These are phyloP conservation scores for Cryptococcus amylolentus DNA, from an alignment of 1,284 basidiomycete genomes.

Conservation along the genomic window DNA sequence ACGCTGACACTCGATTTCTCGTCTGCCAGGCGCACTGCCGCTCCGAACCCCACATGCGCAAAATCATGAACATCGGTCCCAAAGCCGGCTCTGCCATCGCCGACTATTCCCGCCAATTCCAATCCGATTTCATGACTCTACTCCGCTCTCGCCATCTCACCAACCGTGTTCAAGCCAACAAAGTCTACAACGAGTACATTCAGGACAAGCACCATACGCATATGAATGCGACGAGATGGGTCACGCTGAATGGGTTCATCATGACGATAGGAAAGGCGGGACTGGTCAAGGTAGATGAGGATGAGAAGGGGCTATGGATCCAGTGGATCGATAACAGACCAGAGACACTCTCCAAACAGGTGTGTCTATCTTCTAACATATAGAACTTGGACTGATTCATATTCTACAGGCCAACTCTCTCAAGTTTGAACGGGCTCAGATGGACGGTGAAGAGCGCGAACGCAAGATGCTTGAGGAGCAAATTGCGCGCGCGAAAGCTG, in stretches of 20 bases:
- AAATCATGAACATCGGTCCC: conserved; percentile 94
- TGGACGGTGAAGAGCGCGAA: conserved; percentile 92
- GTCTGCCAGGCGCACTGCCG: conserved; percentile 34
- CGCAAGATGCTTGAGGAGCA: conserved; percentile 86
- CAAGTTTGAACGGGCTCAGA: conserved; percentile 88
- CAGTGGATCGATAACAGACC: conserved; percentile 96
- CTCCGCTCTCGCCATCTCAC: conserved; percentile 76
- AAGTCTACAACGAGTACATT: conserved; percentile 98
- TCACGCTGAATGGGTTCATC: conserved; percentile 89
- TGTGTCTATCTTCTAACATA: conserved; percentile 46
- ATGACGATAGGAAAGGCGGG: conserved; percentile 87
- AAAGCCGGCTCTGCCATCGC: conserved; percentile 85
- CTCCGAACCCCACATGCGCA: conserved; percentile 67
- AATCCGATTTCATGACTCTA: conserved; percentile 84
- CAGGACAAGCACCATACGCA: conserved; percentile 91
- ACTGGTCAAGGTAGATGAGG: conserved; percentile 90
- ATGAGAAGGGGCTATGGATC: conserved; percentile 95
- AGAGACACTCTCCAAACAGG: conserved; percentile 84
- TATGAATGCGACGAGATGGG: conserved; percentile 99
- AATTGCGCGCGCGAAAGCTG: conserved; percentile 71
- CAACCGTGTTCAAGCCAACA: conserved; percentile 88
- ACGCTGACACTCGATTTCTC: background rate
- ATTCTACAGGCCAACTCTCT: conserved; percentile 68
- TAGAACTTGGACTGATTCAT: background rate
- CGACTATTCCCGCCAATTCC: conserved; percentile 84